These are phyloP conservation scores for Apiotrichum laibachii DNA, from an alignment of 1,284 basidiomycete genomes.

Conservation along the genomic window DNA sequence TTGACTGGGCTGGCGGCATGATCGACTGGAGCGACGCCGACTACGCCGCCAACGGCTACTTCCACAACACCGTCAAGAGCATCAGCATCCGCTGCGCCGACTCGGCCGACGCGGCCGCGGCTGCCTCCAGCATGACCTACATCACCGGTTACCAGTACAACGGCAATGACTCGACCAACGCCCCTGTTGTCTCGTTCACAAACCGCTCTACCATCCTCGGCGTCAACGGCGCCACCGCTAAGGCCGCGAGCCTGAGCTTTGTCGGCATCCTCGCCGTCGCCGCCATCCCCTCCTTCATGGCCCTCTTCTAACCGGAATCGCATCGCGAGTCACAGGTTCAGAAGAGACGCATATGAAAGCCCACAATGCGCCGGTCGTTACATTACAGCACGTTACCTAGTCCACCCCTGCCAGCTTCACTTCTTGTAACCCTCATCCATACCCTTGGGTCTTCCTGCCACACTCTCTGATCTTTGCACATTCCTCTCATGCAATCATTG, in stretches of 20 bases:
- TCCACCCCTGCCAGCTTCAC: too few relatives aligned
- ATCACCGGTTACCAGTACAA: conserved; percentile 35
- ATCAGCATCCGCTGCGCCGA: conserved; percentile 36
- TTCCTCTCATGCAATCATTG: too few relatives aligned
- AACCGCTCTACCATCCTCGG: conserved; percentile 16
- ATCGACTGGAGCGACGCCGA: conserved; percentile 74
- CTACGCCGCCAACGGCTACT: conserved; percentile 56
- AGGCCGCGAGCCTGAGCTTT: not conserved
- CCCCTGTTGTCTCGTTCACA: conserved; percentile 24
- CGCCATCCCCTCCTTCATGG: not conserved
- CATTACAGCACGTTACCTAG: not conserved
- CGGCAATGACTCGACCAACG: conserved; percentile 26
- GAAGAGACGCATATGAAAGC: not conserved
- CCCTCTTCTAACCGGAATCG: not conserved
- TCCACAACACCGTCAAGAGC: conserved; percentile 39
- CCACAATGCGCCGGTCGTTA: not conserved
- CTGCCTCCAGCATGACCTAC: conserved; percentile 11
- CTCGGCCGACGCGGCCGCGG: conserved; percentile 3
- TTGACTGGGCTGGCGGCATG: conserved; percentile 73
- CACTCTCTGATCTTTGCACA: not conserved
- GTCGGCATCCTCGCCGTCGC: not conserved
- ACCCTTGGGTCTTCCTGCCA: not conserved
- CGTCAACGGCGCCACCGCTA: not conserved
- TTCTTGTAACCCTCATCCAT: not conserved
- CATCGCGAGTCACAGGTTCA: not conserved